Evolutionary conservation across 306 rosid species (phyloP).

Genomic region (Rosa chinensis): DNA sequence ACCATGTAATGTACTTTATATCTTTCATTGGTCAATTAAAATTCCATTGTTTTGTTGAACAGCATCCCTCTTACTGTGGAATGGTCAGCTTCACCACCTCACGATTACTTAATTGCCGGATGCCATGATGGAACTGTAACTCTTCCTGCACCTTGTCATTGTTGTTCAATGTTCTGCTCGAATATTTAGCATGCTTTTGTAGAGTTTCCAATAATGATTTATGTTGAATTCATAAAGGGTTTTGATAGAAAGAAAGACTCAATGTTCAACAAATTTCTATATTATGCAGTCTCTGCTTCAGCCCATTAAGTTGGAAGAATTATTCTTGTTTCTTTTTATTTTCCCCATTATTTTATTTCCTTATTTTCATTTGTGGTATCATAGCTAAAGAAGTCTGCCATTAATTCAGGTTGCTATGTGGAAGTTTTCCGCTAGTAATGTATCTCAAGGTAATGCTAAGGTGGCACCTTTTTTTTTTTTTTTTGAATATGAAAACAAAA

Average conservation of each 20-base stretch:
- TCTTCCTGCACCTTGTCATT: slow-evolving; percentile 15
- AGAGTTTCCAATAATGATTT: not conserved
- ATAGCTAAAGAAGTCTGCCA: slow-evolving; percentile 31
- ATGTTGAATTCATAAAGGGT: not conserved
- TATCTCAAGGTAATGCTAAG: slow-evolving; percentile 59
- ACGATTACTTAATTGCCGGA: slow-evolving; percentile 80
- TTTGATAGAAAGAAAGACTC: not conserved
- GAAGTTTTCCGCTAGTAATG: slow-evolving; percentile 62
- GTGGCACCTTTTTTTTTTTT: not conserved
- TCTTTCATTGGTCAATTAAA: slow-evolving; percentile 14
- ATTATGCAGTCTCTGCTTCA: not conserved
- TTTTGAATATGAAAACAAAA: not conserved
- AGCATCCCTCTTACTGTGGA: slow-evolving; percentile 93
- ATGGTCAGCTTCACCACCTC: slow-evolving; percentile 80
- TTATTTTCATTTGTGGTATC: slow-evolving; percentile 18
- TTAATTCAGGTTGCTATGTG: slow-evolving; percentile 82
- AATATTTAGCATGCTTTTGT: slow-evolving; percentile 10
- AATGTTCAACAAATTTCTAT: not conserved
- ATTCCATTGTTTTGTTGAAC: slow-evolving; percentile 30
- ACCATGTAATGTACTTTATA: slow-evolving; percentile 13
- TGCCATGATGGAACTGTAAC: slow-evolving; percentile 97
- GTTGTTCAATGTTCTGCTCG: slow-evolving; percentile 13
- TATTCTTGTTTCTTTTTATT: not conserved
- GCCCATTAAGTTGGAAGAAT: not conserved
- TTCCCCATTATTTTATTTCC: slow-evolving; percentile 14